A percentile compares a stretch with the other conserved stretches of the same genome.
These are phyloP conservation scores for Trichosporon sp. DNA, from an alignment of 1,284 basidiomycete species.

Conservation along the genomic window DNA sequence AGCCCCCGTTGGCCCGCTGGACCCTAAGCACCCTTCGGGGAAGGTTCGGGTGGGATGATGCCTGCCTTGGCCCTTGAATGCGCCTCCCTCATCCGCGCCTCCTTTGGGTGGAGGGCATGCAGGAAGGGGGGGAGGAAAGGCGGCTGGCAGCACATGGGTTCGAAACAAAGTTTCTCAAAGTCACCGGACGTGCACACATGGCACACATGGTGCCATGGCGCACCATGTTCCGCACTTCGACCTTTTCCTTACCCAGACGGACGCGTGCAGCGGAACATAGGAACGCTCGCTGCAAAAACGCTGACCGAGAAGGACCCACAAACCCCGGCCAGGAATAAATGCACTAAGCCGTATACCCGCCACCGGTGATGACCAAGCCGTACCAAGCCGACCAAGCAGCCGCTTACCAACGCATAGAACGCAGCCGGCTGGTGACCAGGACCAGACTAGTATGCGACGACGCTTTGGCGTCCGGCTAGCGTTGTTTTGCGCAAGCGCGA, in stretches of 20 bases:
- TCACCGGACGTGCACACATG: conserved; percentile 8
- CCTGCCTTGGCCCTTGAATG: neutral
- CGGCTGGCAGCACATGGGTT: neutral
- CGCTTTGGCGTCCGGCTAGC: neutral
- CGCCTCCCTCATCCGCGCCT: neutral
- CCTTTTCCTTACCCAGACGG: neutral
- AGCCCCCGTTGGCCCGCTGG: neutral
- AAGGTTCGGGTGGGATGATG: neutral
- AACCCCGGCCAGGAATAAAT: neutral
- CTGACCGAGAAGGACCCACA: conserved; percentile 2
- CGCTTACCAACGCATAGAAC: neutral
- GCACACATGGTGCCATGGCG: conserved; percentile 9
- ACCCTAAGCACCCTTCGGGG: conserved; percentile 8
- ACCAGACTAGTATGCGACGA: neutral
- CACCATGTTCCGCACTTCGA: neutral
- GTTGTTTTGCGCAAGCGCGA: neutral
- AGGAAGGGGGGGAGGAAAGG: neutral
- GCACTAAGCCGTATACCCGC: too few species aligned
- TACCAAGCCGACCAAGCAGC: neutral
- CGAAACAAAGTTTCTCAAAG: conserved; percentile 6
- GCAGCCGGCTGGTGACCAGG: neutral
- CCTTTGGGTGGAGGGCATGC: too few species aligned
- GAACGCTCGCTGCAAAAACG: neutral
- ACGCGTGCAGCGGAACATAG: neutral
- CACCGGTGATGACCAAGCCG: neutral